phyloP scores from a whole-genome alignment of 2,329 filamentous ascomycete species.

The Botrytis porri region DNA sequence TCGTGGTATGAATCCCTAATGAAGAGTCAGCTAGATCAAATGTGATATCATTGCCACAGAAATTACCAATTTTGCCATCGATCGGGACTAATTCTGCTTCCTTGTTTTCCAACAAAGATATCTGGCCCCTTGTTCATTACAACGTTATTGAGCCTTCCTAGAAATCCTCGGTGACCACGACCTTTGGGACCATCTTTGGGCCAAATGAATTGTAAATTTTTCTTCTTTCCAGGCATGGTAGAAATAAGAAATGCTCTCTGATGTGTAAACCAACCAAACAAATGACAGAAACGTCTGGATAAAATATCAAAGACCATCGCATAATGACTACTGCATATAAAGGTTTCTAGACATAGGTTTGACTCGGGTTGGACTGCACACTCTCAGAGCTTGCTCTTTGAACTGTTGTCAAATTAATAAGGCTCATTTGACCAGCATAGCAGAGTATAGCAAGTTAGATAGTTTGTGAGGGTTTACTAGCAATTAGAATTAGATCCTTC shows the following conservation, averaged over 20 bases:
- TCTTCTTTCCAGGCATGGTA: conserved; percentile 16
- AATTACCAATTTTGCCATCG: conserved; percentile 36
- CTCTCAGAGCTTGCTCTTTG: neutral
- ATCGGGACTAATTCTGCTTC: conserved; percentile 29
- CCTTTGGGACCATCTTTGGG: conserved; percentile 35
- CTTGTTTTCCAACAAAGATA: conserved; percentile 39
- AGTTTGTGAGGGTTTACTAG: neutral
- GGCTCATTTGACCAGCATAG: neutral
- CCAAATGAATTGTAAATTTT: conserved; percentile 33
- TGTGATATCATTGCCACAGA: neutral
- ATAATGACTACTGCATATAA: conserved; percentile 13
- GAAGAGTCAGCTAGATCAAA: neutral
- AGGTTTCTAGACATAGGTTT: neutral
- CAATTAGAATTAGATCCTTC: neutral
- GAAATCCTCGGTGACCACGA: conserved; percentile 31
- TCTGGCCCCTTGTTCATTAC: conserved; percentile 43
- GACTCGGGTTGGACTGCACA: neutral
- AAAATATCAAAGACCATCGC: neutral
- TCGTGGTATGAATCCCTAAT: conserved; percentile 36
- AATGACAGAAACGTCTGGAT: neutral
- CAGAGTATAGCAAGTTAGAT: neutral
- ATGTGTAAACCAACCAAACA: neutral
- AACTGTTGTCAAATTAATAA: neutral
- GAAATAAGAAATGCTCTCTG: neutral
- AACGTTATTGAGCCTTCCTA: conserved; percentile 39